Evolutionary conservation across 2,329 filamentous ascomycete genomes (phyloP).

Genomic region (Penicillium sp.): DNA sequence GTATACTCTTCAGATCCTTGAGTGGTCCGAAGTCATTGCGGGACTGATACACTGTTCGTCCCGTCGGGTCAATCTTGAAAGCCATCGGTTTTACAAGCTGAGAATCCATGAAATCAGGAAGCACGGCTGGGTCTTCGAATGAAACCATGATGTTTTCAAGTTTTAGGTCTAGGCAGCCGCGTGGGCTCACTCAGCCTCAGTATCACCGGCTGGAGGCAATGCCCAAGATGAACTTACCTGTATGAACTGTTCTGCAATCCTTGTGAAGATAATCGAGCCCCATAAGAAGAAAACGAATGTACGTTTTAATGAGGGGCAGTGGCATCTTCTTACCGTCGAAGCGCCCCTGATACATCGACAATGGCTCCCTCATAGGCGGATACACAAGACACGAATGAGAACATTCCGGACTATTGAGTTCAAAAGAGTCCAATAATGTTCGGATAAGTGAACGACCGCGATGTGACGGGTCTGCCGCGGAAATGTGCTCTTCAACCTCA

Average conservation of each 20-base stretch:
- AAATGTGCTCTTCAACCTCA: conserved; percentile 35
- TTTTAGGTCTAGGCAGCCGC: conserved; percentile 39
- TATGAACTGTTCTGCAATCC: conserved; percentile 43
- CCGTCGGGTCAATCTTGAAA: conserved; percentile 34
- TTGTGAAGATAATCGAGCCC: conserved; percentile 46
- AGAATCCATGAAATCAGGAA: conserved; percentile 33
- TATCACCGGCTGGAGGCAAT: conserved; percentile 13
- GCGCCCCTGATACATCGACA: conserved; percentile 35
- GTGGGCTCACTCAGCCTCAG: conserved; percentile 15
- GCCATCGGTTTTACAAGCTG: conserved; percentile 33
- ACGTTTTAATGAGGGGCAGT: conserved; percentile 34
- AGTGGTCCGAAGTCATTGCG: conserved; percentile 33
- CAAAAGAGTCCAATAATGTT: conserved; percentile 36
- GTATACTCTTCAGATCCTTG: conserved; percentile 28
- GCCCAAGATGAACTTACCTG: conserved; percentile 30
- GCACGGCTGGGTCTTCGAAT: conserved; percentile 31
- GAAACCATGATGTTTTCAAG: conserved; percentile 44
- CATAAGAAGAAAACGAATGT: conserved; percentile 39
- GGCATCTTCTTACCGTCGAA: conserved; percentile 32
- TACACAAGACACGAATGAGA: conserved; percentile 40
- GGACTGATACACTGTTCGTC: conserved; percentile 36
- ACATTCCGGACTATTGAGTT: conserved; percentile 30
- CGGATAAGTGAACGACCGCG: conserved; percentile 34
- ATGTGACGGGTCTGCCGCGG: conserved; percentile 32
- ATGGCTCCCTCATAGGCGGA: conserved; percentile 39